phyloP scores from a whole-genome alignment of 331 rosid species.

The Malus hybrid region DNA sequence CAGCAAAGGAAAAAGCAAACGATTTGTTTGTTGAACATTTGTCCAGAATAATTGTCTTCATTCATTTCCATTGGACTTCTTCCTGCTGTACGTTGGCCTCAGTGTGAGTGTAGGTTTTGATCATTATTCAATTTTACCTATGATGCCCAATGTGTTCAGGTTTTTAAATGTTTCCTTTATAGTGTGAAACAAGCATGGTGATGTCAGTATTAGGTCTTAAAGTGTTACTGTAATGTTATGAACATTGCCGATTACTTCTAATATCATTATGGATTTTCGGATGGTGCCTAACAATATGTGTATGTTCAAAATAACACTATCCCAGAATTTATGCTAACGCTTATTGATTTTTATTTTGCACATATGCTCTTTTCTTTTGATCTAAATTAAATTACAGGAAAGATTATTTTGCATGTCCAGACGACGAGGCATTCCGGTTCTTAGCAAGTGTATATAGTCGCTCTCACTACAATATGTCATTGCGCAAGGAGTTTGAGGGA shows the following conservation, averaged over 20 bases:
- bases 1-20: not conserved
- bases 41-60: not conserved
- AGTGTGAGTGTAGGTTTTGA: not conserved
- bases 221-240: not conserved
- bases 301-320: not conserved
- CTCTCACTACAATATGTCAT: slow-evolving; percentile 87
- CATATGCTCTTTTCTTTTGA: slow-evolving; percentile 1
- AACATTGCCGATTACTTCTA: not conserved
- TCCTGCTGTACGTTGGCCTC: not conserved
- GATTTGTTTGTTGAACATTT: not conserved
- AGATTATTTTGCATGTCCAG: slow-evolving; percentile 74
- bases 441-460: slow-evolving; percentile 81
- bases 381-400: slow-evolving; percentile 48
- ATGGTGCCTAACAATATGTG: not conserved
- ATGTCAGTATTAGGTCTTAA: too few relatives aligned
- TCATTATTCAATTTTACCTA: not conserved
- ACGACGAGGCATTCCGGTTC: slow-evolving; percentile 69
- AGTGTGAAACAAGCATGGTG: too few relatives aligned
- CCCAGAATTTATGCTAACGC: not conserved
- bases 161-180: too few relatives aligned
- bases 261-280: not conserved
- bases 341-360: not conserved
- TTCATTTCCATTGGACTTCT: not conserved
- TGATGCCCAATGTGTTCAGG: not conserved
- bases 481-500: slow-evolving; percentile 65